Evolutionary conservation across 192 early-diverging fungal species (phyloP).

Genomic region (Cladochytrium replicatum): DNA sequence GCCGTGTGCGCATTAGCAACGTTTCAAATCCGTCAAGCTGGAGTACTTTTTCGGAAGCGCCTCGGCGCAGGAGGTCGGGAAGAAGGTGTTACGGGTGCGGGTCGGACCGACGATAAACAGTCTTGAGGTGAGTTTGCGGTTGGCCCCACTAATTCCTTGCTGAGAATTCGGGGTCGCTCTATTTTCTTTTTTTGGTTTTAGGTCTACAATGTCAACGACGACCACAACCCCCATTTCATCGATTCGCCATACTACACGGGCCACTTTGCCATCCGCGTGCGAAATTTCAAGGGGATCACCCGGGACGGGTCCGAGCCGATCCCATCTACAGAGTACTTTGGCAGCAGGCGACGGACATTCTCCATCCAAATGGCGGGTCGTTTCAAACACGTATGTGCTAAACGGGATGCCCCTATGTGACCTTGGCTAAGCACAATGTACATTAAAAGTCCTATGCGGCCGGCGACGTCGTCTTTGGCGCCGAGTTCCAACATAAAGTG

Average conservation of each 20-base stretch:
- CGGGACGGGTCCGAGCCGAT: slow-evolving; percentile 25
- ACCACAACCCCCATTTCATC: slow-evolving; percentile 48
- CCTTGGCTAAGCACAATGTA: too few species aligned
- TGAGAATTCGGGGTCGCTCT: too few species aligned
- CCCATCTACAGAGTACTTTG: slow-evolving; percentile 44
- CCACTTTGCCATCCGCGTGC: slow-evolving; percentile 55
- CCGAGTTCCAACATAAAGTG: slow-evolving; percentile 61
- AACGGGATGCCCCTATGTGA: too few species aligned
- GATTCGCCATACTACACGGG: slow-evolving; percentile 56
- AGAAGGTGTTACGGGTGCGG: too few species aligned
- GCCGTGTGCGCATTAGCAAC: too few species aligned
- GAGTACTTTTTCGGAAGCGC: too few species aligned
- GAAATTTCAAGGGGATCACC: slow-evolving; percentile 49
- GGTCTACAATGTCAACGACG: slow-evolving; percentile 49
- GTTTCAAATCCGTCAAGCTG: too few species aligned
- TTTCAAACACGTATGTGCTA: slow-evolving; percentile 51
- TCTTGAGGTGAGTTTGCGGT: too few species aligned
- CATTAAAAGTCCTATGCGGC: slow-evolving; percentile 40
- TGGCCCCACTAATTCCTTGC: too few species aligned
- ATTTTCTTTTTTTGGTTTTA: too few species aligned
- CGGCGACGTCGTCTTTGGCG: slow-evolving; percentile 67
- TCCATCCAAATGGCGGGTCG: slow-evolving; percentile 63
- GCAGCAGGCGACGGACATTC: slow-evolving; percentile 46
- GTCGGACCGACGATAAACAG: too few species aligned
- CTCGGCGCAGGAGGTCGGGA: too few species aligned